Evolutionary conservation across 768 basidiomycete genomes (phyloP), one percentile per base, ranked within the genome.

Genomic region (Mrakia blollopis): DNA sequence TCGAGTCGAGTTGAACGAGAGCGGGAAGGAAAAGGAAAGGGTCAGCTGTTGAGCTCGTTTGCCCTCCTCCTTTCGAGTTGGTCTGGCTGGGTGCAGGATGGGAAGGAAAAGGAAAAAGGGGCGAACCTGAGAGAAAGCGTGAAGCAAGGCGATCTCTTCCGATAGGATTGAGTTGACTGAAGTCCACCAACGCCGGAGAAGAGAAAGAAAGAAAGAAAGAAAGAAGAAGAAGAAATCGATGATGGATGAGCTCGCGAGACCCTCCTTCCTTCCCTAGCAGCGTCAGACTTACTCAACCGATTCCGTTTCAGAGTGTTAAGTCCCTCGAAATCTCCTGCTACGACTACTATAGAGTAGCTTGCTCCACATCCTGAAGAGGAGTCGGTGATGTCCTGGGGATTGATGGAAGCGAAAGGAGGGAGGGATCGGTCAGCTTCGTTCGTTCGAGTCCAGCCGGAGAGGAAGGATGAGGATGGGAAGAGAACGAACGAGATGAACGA

Each of bases 81-180:
- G n/a, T n/a, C n/a, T n/a, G n/a, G n/a, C n/a, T n/a, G n/a, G 13
- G 54, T 4, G 35, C 25, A 18, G 54, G 32, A 39, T 32, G n/a
- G n/a, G 35, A 16, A 37, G 0, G 23, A 41, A 28, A 11, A 39
- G 30, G 25, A 25, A 32, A 11, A 47, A 28, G 8, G 28, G 6
- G 54, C 77, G 18, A 10, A 78, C 77, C 54, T 78, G 77, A 10
- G 77, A 78, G 28, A 78, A 78, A n/a, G 77, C 77, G 23, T 78
- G 77, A 3, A 78, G 68, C 54, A 69, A n/a, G 28, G 77, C 77
- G 23, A 78, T 78, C 67, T 78, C 77, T 7, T 74, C 77, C 10
- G 54, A 54, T 11, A 78, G 69, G 11, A 78, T 78, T 18, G 67
- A 60, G 61, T 78, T 78, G 44, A 78, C 77, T 78, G 69, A 21